Evolutionary conservation across 352 stramenopile species (phyloP), one percentile per base, ranked within the genome.

Genomic region (Globisporangium middletonii): DNA sequence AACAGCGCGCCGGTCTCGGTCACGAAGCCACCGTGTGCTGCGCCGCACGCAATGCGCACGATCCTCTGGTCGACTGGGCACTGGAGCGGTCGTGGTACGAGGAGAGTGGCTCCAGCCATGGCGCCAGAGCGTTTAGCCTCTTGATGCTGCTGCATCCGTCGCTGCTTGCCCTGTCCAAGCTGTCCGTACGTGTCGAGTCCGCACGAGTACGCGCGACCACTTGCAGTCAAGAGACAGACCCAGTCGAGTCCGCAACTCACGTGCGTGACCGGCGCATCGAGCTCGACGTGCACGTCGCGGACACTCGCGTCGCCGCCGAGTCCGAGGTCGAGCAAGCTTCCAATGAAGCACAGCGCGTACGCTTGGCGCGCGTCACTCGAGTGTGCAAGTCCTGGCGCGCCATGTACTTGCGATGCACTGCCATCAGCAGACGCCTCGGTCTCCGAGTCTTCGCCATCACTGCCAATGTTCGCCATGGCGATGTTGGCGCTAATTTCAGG

Each of bases 131-230:
- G 23, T 23, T 0, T 0, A 23, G 23, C 0, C 23, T 0, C 23
- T 23, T 23, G 23, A 0, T 23, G 23, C 23, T 23, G 23, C 23
- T 23, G 23, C 23, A 0, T 23, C 0, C 23, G 23, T 0, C 23
- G 23, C 23, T 23, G 23, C 23, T 23, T 23, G 12, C 68, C 68
- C 37, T 87, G 80, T 0, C 68, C 77, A n/a, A 88, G 68, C 44
- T 90, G 80, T 0, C 77, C 80, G 43, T 84, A 83, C 2, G 64
- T 69, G 44, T 87, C 88, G 58, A 62, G 70, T 0, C 77, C 80
- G 13, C 79, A 78, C 3, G 74, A 79, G 50, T 72, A 91, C 4
- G 67, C 68, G n/a, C 62, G 66, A 3, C 75, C 75, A 35, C 68
- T 61, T 23, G 79, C 68, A 13, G 73, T 77, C 2, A 89, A 59